These are phyloP conservation scores for Massarina eburnea DNA, from an alignment of 2,329 filamentous ascomycete genomes.

Conservation along the genomic window DNA sequence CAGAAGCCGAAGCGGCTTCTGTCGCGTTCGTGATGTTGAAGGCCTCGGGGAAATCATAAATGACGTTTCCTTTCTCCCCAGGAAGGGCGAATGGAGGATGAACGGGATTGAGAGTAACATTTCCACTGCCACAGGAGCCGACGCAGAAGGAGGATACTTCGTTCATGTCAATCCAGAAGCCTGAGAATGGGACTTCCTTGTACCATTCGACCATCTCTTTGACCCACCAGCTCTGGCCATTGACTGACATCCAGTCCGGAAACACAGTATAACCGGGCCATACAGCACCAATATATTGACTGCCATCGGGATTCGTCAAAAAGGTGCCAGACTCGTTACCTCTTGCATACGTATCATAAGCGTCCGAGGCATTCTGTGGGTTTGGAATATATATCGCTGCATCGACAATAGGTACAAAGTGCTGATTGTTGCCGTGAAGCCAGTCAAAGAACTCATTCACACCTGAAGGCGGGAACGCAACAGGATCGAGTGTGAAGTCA, in stretches of 20 bases:
- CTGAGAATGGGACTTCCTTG: conserved; percentile 56
- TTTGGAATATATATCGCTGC: conserved; percentile 72
- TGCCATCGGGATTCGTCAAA: conserved; percentile 57
- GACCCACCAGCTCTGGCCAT: conserved; percentile 62
- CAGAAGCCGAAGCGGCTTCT: conserved; percentile 63
- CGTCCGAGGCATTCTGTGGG: conserved; percentile 66
- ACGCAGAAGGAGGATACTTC: conserved; percentile 68
- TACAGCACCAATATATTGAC: conserved; percentile 57
- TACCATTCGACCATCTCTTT: conserved; percentile 56
- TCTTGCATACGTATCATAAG: conserved; percentile 54
- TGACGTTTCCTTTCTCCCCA: conserved; percentile 62
- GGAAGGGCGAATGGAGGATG: conserved; percentile 67
- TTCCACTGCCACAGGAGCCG: conserved; percentile 69
- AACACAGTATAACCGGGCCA: conserved; percentile 65
- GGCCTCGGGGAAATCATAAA: conserved; percentile 66
- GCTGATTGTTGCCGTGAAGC: conserved; percentile 57
- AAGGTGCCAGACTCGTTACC: conserved; percentile 54
- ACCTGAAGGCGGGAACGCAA: conserved; percentile 53
- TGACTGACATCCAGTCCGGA: conserved; percentile 62
- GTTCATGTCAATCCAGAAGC: conserved; percentile 64
- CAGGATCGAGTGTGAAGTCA: conserved; percentile 59
- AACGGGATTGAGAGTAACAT: conserved; percentile 67
- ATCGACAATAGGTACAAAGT: conserved; percentile 64
- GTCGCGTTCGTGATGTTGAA: conserved; percentile 70
- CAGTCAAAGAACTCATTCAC: conserved; percentile 55